Base-by-base conservation (phyloP, 2,329 filamentous ascomycete species). In the Rachicladosporium sp. region DNA sequence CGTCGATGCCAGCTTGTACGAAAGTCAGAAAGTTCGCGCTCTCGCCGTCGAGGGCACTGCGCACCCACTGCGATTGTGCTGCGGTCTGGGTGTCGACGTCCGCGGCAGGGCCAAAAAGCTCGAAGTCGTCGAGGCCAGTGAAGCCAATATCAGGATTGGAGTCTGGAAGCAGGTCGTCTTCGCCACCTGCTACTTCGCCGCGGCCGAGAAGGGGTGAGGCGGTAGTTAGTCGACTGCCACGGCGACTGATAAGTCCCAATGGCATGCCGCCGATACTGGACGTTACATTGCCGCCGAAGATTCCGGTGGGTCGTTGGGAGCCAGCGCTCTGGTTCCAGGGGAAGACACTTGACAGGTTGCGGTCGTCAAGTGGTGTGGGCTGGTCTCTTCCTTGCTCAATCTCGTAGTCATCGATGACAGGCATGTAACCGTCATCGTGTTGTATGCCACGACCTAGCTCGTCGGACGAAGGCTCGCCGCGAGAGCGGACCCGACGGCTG, bases 341-440 rank as follows among this genome's bases (percentile, higher is more conserved):
- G 69, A 82, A 76, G n/a, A 70, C 63, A 4, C 71, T 74, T 15
- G 74, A 74, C 21, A 73, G 36, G 9, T 50, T 72, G 31, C 48
- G 51, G 38, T 79, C 73, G 43, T 91, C 74, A 38, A 91, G 70
- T 6, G 74, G 72, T 1, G 74, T 70, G 1, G 68, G 73, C 1
- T 74, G 80, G 32, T 83, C 75, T 60, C 84, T 76, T 12, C 79
- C 82, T 15, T 84, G 59, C 57, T 93, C 86, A 12, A 80, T 58
- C 46, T 65, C 57, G 39, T 53, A 51, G 31, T 54, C 57, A 23
- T 43, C 42, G 19, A 47, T 35, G 13, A 46, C 33, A 5, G 49
- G 39, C 12, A 49, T 35, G 35, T 41, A 45, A 10, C 40, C 48
- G 35, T 45, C 40, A 11, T 46, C 47, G 10, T 33, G 29, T 3